Conservation (phyloP, 2,329 filamentous ascomycete genomes). For the Graphilbum ipis-grandicollis region DNA sequence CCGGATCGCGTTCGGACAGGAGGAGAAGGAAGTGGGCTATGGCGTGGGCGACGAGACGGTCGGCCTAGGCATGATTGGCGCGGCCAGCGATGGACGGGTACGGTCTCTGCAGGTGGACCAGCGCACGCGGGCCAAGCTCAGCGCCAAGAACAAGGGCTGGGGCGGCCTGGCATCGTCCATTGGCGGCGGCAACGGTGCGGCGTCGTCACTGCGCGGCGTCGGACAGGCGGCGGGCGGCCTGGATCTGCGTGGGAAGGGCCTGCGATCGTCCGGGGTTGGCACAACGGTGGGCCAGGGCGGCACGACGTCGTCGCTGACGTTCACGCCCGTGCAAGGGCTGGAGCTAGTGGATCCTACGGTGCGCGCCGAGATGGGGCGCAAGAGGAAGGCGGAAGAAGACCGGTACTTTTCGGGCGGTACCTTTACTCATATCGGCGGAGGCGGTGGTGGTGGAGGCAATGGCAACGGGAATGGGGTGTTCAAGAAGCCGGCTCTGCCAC, state of each 20-base stretch:
- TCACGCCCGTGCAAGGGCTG: conserved; percentile 85
- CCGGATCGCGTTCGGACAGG: conserved; percentile 85
- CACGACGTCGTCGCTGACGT: conserved; percentile 74
- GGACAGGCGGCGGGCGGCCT: conserved; percentile 46
- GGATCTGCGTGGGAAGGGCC: conserved; percentile 59
- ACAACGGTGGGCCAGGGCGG: conserved; percentile 49
- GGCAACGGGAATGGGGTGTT: conserved; percentile 40
- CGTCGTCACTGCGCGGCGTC: conserved; percentile 70
- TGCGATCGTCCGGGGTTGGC: conserved; percentile 70
- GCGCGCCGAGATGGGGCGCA: conserved; percentile 71
- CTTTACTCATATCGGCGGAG: conserved; percentile 65
- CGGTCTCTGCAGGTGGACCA: conserved; percentile 81
- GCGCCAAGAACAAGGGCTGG: conserved; percentile 94
- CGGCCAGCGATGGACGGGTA: conserved; percentile 73
- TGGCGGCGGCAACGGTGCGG: conserved; percentile 40
- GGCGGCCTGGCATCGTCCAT: conserved; percentile 44
- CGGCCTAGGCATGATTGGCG: conserved; percentile 90
- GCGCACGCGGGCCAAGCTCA: conserved; percentile 80
- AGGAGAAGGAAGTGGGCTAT: conserved; percentile 86
- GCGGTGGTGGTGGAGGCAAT: conserved; percentile 8
- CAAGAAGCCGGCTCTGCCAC: conserved; percentile 64
- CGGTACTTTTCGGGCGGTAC: conserved; percentile 95
- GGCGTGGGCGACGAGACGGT: conserved; percentile 70
- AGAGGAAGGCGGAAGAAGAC: conserved; percentile 87
- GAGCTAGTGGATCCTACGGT: conserved; percentile 91